Base-by-base conservation (phyloP, 2,329 filamentous ascomycete species). In the Trichophyton simii region DNA sequence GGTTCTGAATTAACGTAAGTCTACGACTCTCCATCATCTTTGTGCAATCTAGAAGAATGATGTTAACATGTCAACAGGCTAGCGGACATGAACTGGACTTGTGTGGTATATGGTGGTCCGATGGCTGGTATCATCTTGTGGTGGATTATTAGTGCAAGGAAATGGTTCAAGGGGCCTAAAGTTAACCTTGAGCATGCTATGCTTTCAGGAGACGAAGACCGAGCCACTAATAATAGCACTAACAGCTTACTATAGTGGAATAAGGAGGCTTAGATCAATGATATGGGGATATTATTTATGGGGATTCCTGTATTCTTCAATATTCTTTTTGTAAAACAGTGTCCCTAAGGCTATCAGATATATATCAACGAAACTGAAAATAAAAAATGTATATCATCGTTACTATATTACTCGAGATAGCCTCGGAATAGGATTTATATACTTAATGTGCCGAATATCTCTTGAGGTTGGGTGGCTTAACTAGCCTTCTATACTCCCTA, bases 91-190 rank as follows among this genome's bases (percentile, higher is more conserved):
- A 88, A 88, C 68, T 88, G 85, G 82, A 87, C 85, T 1, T 81
- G 77, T 65, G 73, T 87, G 25, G 84, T 87, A 7, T 87, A 85
- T 71, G 85, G 84, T 3, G 84, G 75, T 2, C 81, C 83, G 0
- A 87, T 87, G 84, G 62, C 83, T 3, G 69, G 78, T 2, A 77
- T 83, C 3, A 73, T 78, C 2, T 71, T 85, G 13, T 88, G 84
- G 83, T 88, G 84, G 78, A 73, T 82, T 46, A 72, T 87, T 3
- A 79, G 81, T 65, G 85, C 85, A 8, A 77, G 77, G 57, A 85
- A 82, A 67, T 88, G 85, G 85, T 88, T 88, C 72, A 85, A 82
- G 67, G 86, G 86, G 0, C 85, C 86, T 0, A 86, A 83, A 74
- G 81, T 88, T 63, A 87, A 87, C 67, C 75, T 87, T 28, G 80